These are phyloP conservation scores for Fraxinus velutina DNA, from an alignment of 305 asterid species.

Conservation along the genomic window DNA sequence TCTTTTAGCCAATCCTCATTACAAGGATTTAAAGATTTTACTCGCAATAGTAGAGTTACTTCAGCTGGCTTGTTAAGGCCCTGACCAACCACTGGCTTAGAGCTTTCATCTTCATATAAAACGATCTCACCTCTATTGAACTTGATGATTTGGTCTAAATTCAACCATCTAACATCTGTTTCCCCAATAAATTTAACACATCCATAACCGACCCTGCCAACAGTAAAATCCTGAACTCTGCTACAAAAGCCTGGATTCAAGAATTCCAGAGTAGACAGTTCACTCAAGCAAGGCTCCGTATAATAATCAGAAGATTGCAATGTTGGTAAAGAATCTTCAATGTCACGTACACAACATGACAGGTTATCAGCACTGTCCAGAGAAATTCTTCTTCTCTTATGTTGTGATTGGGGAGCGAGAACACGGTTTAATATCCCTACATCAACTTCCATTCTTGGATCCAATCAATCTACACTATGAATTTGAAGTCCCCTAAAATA, in stretches of 20 bases:
- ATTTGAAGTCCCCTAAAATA: constrained; percentile 8
- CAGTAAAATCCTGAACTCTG: constrained; percentile 59
- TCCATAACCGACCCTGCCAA: constrained; percentile 81
- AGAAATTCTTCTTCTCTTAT: constrained; percentile 67
- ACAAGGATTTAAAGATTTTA: constrained; percentile 21
- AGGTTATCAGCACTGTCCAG: constrained; percentile 28
- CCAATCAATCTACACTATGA: not conserved
- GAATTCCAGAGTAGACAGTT: constrained; percentile 57
- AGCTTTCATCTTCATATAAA: constrained; percentile 68
- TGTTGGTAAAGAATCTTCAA: constrained; percentile 49
- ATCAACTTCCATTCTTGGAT: constrained; percentile 44
- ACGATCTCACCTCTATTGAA: constrained; percentile 61
- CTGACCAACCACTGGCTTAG: constrained; percentile 65
- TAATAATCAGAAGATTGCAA: constrained; percentile 60
- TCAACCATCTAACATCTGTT: constrained; percentile 80
- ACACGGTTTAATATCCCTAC: constrained; percentile 27
- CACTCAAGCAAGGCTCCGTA: constrained; percentile 70
- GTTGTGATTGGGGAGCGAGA: constrained; percentile 35
- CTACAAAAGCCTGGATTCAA: constrained; percentile 69
- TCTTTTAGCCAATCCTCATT: constrained; percentile 21
- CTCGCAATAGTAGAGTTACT: constrained; percentile 55
- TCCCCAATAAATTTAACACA: constrained; percentile 57
- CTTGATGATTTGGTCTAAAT: constrained; percentile 64
- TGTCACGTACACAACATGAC: constrained; percentile 30
- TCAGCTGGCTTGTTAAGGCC: constrained; percentile 94